phyloP scores from a whole-genome alignment of 2,329 filamentous ascomycete genomes.

The Pseudocercospora eumusae region DNA sequence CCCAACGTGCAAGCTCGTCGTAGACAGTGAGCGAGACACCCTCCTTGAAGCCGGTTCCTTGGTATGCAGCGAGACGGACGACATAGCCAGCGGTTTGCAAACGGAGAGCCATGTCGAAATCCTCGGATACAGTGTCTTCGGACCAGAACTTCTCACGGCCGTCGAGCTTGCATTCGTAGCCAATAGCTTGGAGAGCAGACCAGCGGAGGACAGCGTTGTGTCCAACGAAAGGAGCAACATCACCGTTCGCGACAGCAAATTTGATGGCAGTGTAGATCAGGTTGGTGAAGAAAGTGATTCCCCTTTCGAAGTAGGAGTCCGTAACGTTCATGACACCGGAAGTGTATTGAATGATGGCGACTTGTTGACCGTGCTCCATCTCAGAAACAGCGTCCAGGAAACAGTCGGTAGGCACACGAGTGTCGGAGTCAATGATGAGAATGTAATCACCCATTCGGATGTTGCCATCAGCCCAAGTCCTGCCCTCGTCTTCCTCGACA shows the following conservation, averaged over 20 bases:
- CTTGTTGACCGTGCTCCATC: constrained; percentile 77
- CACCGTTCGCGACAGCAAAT: constrained; percentile 74
- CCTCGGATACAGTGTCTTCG: constrained; percentile 75
- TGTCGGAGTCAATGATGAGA: constrained; percentile 75
- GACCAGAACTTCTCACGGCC: constrained; percentile 77
- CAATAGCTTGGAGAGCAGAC: constrained; percentile 72
- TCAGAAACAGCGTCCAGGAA: constrained; percentile 77
- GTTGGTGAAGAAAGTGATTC: constrained; percentile 54
- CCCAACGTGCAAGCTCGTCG: constrained; percentile 81
- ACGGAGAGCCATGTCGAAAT: constrained; percentile 79
- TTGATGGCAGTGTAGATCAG: constrained; percentile 75
- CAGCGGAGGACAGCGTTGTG: constrained; percentile 77
- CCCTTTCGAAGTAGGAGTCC: constrained; percentile 60
- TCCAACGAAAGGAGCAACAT: constrained; percentile 78
- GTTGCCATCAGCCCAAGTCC: constrained; percentile 81
- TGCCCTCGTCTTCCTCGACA: constrained; percentile 63
- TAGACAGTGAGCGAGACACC: constrained; percentile 83
- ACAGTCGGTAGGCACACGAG: constrained; percentile 74
- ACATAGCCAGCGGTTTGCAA: constrained; percentile 72
- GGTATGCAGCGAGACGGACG: constrained; percentile 71
- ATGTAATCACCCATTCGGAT: constrained; percentile 85
- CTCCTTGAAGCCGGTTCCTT: constrained; percentile 76
- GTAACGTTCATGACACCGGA: constrained; percentile 80
- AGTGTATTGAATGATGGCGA: constrained; percentile 76
- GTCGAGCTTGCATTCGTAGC: constrained; percentile 68